These are phyloP conservation scores for Diutina pseudorugosa DNA, from an alignment of 1,139 yeast genomes.

Conservation along the genomic window DNA sequence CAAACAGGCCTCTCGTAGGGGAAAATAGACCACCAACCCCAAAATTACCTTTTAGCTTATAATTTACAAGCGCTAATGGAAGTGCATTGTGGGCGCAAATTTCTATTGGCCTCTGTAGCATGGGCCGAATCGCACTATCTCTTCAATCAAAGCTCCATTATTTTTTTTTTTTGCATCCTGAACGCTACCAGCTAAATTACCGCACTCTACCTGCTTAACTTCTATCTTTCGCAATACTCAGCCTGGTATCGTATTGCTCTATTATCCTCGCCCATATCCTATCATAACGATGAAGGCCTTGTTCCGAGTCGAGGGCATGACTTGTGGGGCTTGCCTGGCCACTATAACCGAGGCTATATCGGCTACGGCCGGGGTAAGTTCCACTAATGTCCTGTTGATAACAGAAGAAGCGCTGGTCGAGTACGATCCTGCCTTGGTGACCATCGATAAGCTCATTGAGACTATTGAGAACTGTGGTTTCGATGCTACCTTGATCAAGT, in stretches of 20 bases:
- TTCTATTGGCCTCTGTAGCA: neutral
- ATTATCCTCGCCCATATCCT: neutral
- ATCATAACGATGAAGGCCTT: neutral
- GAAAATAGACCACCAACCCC: neutral
- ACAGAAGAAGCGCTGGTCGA: conserved; percentile 59
- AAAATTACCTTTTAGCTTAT: neutral
- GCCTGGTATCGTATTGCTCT: neutral
- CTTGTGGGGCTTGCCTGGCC: conserved; percentile 73
- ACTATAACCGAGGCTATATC: conserved; percentile 48
- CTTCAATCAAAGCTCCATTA: neutral
- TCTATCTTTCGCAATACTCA: neutral
- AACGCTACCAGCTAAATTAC: neutral
- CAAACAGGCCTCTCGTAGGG: neutral
- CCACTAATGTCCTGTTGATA: conserved; percentile 52
- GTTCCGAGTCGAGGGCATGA: conserved; percentile 58
- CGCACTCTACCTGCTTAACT: neutral
- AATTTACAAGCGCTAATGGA: too few relatives aligned
- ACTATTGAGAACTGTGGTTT: conserved; percentile 70
- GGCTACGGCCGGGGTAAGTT: conserved; percentile 30
- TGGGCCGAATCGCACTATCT: neutral
- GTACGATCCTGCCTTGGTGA: conserved; percentile 22
- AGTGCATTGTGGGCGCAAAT: neutral
- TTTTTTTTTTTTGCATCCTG: neutral
- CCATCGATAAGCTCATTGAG: conserved; percentile 26
- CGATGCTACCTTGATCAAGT: conserved; percentile 26